A percentile compares a stretch with the other conserved stretches of the same genome.
phyloP scores from a whole-genome alignment of 345 rosid genomes.

The Eucalyptus sideroxylon region DNA sequence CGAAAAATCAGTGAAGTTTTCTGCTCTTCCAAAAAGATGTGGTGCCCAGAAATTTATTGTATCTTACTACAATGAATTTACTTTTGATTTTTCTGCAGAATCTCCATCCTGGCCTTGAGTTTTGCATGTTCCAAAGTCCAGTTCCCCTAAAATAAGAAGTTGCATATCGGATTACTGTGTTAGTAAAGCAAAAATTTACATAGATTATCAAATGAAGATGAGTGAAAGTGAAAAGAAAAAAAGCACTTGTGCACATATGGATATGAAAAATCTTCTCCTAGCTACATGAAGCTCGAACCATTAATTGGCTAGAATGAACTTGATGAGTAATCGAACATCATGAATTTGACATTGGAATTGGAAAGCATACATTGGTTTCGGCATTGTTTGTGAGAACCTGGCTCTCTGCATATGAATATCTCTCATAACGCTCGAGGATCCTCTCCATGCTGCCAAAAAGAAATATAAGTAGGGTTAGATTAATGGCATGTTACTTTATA shows the following conservation, averaged over 20 bases:
- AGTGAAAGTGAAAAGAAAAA: background rate
- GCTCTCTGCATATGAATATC: constrained; percentile 71
- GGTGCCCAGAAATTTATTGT: background rate
- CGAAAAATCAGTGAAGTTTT: background rate
- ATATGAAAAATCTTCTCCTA: background rate
- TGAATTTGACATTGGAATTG: background rate
- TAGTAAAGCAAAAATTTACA: background rate
- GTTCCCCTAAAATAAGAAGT: constrained; percentile 30
- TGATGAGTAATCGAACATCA: background rate
- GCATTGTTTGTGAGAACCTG: constrained; percentile 31
- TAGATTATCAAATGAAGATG: background rate
- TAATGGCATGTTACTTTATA: background rate
- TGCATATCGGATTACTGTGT: background rate
- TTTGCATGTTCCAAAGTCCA: constrained; percentile 84
- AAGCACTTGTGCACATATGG: background rate
- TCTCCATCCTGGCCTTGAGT: constrained; percentile 84
- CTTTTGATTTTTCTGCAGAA: constrained; percentile 78
- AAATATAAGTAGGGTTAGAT: background rate
- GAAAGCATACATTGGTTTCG: constrained; percentile 29
- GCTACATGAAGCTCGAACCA: background rate
- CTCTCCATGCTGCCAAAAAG: constrained; percentile 73
- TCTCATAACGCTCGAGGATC: constrained; percentile 86
- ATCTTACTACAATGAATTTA: background rate
- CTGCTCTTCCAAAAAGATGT: background rate
- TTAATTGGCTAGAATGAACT: background rate